Conservation (phyloP, 2,329 filamentous ascomycete genomes). For the Helicocarpus griseus region DNA sequence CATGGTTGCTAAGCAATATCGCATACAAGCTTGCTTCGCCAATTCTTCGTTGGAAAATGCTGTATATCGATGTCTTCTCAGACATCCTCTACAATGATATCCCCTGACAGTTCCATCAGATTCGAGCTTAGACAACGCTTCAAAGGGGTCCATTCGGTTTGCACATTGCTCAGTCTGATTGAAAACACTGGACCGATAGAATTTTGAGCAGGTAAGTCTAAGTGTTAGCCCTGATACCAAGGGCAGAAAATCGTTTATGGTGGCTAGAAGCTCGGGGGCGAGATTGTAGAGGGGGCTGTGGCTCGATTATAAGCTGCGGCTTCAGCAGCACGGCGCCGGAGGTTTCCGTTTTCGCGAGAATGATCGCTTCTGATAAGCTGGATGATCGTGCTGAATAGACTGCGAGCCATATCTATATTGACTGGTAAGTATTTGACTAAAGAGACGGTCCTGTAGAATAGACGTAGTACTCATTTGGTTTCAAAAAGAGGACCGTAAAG, state of each 20-base stretch:
- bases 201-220: conserved; percentile 1
- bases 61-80: conserved; percentile 2
- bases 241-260: conserved; percentile 1
- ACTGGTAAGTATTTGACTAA: not conserved
- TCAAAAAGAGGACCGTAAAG: not conserved
- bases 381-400: not conserved
- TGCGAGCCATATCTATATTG: conserved; percentile 2
- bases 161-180: not conserved
- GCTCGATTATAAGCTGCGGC: not conserved
- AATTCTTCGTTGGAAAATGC: conserved; percentile 4
- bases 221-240: not conserved
- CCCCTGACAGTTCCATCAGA: not conserved
- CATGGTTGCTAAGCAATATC: conserved; percentile 1
- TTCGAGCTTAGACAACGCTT: not conserved
- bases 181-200: conserved; percentile 3
- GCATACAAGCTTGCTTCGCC: not conserved
- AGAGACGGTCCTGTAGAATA: not conserved
- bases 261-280: not conserved
- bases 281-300: not conserved
- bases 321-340: not conserved
- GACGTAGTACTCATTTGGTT: not conserved
- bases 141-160: not conserved
- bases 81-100: conserved; percentile 3
- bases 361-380: not conserved
- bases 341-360: conserved; percentile 1